Base-by-base conservation (phyloP, 352 stramenopile genomes). In the Globisporangium alternatum region DNA sequence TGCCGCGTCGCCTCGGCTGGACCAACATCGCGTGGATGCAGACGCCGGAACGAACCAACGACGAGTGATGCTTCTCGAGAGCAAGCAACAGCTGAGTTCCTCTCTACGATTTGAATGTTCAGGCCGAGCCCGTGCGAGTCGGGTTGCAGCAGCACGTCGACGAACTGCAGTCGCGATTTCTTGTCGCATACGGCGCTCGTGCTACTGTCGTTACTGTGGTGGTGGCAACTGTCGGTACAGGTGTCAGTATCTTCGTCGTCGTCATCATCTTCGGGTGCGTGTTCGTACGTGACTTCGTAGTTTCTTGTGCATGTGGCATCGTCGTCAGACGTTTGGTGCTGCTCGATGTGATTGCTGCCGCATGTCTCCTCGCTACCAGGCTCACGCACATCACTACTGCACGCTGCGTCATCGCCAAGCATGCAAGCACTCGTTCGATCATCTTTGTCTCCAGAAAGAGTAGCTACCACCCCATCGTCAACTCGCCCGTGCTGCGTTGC, bases 91-190 rank as follows among this genome's bases (percentile, higher is more conserved):
- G 45, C 51, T 25, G 44, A 55, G 30, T 12, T 17, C 35, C 10
- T 43, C 41, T 7, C 63, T 28, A 9, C 25, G 15, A 72, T 8
- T 9, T 57, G 53, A 5, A 90, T 60, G 52, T 83, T 78, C 6
- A 90, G 57, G 0, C 81, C 81, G 35, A 90, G 55, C 0, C 81
- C 81, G 21, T 74, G 35, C 1, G 28, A 65, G 60, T 88, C 81
- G 3, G 72, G 64, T 49, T 80, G 77, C 35, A 90, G 64, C 47
- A 90, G 43, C 37, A 90, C 79, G 35, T 90, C 81, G 45, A 70
- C 49, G 33, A 65, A 78, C 45, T 72, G 57, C 21, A 62, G 30
- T 37, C 41, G 47, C 19, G 35, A 10, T n/a, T 62, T 51, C 25
- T 39, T 44, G 39, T 62, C 56, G 3, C 21, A 51, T 2, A 10